These are phyloP conservation scores for Ophiostoma pallidulum DNA, from an alignment of 2,329 filamentous ascomycete genomes.

Conservation along the genomic window DNA sequence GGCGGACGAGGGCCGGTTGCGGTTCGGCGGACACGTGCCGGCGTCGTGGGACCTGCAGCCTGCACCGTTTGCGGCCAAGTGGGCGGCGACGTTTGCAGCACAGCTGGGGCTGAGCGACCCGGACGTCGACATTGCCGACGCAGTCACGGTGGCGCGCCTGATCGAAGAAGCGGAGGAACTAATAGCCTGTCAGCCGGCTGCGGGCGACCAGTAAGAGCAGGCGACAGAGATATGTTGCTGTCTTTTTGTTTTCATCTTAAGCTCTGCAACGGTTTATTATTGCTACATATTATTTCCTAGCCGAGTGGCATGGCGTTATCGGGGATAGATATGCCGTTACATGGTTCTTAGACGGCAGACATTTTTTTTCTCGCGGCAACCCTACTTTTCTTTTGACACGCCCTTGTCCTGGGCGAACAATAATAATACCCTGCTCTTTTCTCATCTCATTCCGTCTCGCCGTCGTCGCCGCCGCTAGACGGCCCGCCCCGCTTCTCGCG, in stretches of 20 bases:
- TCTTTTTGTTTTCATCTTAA: too few species aligned
- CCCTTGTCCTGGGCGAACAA: too few species aligned
- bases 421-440: too few species aligned
- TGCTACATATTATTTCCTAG: too few species aligned
- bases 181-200: neutral
- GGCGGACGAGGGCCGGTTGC: conserved; percentile 33
- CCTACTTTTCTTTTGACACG: too few species aligned
- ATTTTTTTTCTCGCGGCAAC: too few species aligned
- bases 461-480: too few species aligned
- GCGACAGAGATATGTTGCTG: too few species aligned
- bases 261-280: too few species aligned
- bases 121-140: conserved; percentile 10
- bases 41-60: conserved; percentile 13
- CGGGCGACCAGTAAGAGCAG: neutral
- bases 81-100: conserved; percentile 12
- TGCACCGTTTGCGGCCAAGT: conserved; percentile 11
- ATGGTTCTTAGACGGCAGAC: too few species aligned
- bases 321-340: too few species aligned
- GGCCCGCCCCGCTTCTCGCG: neutral
- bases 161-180: conserved; percentile 4
- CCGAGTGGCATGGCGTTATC: too few species aligned
- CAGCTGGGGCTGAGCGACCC: conserved; percentile 10
- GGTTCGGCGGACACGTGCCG: conserved; percentile 11
- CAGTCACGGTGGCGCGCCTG: conserved; percentile 3
- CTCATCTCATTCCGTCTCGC: neutral